Evolutionary conservation across 2,329 filamentous ascomycete genomes (phyloP).

Genomic region (Colletotrichum sublineola): DNA sequence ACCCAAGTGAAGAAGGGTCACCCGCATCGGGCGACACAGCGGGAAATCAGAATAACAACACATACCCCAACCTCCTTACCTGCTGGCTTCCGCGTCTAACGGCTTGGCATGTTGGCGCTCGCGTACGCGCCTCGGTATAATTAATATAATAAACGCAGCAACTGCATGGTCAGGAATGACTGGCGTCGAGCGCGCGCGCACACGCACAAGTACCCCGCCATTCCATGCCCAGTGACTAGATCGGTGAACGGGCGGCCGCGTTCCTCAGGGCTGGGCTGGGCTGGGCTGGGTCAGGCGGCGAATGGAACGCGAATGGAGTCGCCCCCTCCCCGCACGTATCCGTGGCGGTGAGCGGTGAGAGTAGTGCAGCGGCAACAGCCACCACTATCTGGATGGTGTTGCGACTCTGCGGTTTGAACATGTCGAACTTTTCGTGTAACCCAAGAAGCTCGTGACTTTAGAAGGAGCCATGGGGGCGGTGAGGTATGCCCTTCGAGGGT

Average conservation of each 20-base stretch:
- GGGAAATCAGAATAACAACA: not conserved
- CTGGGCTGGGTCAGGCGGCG: not conserved
- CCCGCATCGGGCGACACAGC: not conserved
- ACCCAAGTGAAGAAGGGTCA: not conserved
- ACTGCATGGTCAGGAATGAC: not conserved
- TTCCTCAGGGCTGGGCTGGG: not conserved
- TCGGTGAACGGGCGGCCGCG: conserved; percentile 11
- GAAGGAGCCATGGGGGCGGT: not conserved
- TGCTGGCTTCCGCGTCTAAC: conserved; percentile 4
- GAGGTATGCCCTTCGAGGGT: not conserved
- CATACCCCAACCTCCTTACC: not conserved
- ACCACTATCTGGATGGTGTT: not conserved
- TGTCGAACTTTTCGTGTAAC: not conserved
- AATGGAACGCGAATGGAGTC: not conserved
- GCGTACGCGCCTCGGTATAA: not conserved
- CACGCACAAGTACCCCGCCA: conserved; percentile 26
- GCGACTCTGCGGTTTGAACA: not conserved
- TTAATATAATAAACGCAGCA: not conserved
- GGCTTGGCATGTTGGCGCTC: not conserved
- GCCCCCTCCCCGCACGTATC: not conserved
- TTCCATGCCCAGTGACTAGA: conserved; percentile 31
- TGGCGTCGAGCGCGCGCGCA: conserved; percentile 12
- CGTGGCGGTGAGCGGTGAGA: not conserved
- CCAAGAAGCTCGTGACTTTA: not conserved
- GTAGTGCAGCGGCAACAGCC: not conserved